Conservation (phyloP, 768 basidiomycete species). For the Boletales sp. region DNA sequence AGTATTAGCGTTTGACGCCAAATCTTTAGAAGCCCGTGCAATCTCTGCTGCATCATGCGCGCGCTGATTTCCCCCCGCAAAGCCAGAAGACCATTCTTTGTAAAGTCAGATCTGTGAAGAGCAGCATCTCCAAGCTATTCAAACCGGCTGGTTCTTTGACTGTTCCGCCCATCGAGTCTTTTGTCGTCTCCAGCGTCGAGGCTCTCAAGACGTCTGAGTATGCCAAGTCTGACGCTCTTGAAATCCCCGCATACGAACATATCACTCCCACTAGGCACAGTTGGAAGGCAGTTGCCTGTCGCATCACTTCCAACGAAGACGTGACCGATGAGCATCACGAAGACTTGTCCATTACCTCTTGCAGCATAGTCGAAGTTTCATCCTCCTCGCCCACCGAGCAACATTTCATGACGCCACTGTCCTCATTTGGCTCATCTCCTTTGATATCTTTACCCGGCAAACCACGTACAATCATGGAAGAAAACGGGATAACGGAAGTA, state of each 20-base stretch:
- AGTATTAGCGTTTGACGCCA: neutral
- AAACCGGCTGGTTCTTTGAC: neutral
- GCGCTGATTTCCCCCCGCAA: neutral
- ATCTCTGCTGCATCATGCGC: neutral
- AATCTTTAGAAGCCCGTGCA: neutral
- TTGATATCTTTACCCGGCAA: neutral
- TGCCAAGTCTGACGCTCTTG: neutral
- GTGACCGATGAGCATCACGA: neutral
- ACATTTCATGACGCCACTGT: neutral
- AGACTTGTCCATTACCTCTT: neutral
- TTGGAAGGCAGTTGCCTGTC: neutral
- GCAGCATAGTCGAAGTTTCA: neutral
- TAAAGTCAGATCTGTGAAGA: constrained; percentile 12
- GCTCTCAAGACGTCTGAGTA: neutral
- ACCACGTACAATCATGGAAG: constrained; percentile 6
- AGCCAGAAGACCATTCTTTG: constrained; percentile 9
- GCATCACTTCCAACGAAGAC: neutral
- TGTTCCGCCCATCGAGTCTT: neutral
- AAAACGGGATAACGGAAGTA: neutral
- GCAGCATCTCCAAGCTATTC: constrained; percentile 14
- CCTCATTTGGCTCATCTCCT: neutral
- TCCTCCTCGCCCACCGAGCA: neutral
- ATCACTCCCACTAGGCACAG: neutral
- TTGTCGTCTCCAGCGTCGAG: neutral
- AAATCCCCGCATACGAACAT: neutral